phyloP scores from a whole-genome alignment of 306 rosid genomes.

The Hylodesmum podocarpum region DNA sequence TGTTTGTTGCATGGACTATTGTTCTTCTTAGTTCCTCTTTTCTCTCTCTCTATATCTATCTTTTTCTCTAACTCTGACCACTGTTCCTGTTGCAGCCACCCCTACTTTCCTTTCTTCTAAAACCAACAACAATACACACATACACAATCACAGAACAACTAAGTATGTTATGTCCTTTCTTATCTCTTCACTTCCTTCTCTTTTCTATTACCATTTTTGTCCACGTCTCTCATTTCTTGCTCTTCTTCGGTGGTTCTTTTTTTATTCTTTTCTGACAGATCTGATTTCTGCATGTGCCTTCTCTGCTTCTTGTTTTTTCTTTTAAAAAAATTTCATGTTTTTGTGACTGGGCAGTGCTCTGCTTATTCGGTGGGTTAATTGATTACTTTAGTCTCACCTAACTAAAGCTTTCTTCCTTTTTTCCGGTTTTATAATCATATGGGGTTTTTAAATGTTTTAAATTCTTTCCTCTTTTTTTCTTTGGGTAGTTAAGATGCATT shows the following conservation, averaged over 20 bases:
- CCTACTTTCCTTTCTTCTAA: background rate
- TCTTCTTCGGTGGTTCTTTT: background rate
- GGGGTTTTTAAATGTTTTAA: background rate
- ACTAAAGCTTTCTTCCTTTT: background rate
- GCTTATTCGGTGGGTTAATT: background rate
- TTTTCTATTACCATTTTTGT: background rate
- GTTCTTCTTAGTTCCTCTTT: background rate
- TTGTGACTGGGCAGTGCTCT: background rate
- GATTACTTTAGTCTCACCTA: background rate
- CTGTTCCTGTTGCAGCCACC: background rate
- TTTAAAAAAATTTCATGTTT: background rate
- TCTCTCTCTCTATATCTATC: too few species aligned
- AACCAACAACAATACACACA: background rate
- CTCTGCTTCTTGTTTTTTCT: background rate
- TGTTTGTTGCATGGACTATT: background rate
- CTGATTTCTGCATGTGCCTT: constrained; percentile 14
- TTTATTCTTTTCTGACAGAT: constrained; percentile 18
- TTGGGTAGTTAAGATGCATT: background rate
- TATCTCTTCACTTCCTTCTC: background rate
- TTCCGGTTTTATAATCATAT: background rate
- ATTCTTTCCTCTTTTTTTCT: background rate
- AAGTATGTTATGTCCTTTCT: background rate
- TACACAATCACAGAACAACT: background rate
- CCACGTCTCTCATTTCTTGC: background rate
- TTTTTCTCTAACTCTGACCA: background rate